Evolutionary conservation across 192 early-diverging fungal genomes (phyloP).

Genomic region (Backusella australiensis): DNA sequence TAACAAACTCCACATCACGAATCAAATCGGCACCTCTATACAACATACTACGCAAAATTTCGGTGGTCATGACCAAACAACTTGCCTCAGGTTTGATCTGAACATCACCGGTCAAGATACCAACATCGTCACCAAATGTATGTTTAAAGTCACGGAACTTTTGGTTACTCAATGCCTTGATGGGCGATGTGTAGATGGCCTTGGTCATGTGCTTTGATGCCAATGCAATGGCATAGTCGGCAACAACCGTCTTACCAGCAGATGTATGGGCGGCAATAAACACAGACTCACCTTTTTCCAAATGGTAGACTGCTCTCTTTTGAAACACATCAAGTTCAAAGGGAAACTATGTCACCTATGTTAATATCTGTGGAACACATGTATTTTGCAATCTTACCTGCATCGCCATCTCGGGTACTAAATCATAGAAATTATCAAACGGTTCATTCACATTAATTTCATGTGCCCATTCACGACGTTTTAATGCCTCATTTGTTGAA

Average conservation of each 20-base stretch:
- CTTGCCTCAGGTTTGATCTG: conserved; percentile 96
- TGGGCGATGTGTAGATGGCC: conserved; percentile 97
- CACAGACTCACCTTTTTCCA: conserved; percentile 93
- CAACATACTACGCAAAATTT: conserved; percentile 96
- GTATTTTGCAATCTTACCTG: conserved; percentile 35
- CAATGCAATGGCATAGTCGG: conserved; percentile 96
- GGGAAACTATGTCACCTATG: conserved; percentile 55
- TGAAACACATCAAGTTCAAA: conserved; percentile 98
- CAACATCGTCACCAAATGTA: conserved; percentile 88
- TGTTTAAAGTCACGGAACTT: conserved; percentile 95
- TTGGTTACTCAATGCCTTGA: conserved; percentile 98
- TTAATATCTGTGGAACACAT: neutral
- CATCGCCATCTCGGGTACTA: conserved; percentile 88
- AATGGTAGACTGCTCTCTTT: conserved; percentile 93
- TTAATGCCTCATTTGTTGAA: conserved; percentile 17
- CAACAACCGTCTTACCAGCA: conserved; percentile 98
- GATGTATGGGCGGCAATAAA: conserved; percentile 99
- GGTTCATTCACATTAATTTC: conserved; percentile 82
- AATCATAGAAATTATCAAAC: conserved; percentile 86
- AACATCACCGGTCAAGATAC: conserved; percentile 97
- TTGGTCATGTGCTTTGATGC: conserved; percentile 94
- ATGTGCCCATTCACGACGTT: conserved; percentile 86
- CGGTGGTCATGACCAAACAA: conserved; percentile 98
- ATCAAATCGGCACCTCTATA: conserved; percentile 96
- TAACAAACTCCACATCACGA: conserved; percentile 98